These are phyloP conservation scores for Mytilinidion resinicola DNA, from an alignment of 495 filamentous ascomycete genomes.

Conservation along the genomic window DNA sequence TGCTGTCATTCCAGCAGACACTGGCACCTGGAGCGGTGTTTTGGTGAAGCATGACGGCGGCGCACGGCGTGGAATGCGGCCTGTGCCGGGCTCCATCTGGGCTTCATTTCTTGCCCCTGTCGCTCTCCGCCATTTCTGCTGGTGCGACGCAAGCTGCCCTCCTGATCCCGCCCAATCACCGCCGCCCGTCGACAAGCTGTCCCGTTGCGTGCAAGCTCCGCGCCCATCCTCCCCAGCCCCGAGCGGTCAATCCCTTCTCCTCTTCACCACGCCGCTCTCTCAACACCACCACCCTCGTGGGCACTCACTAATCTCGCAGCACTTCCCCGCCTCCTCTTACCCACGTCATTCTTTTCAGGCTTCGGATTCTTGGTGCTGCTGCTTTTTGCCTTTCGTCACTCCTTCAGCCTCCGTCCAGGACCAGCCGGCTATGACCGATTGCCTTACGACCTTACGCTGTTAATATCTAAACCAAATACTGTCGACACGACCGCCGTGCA, in stretches of 20 bases:
- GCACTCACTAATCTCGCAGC: constrained; percentile 1
- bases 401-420: constrained; percentile 2
- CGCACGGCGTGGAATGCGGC: not conserved
- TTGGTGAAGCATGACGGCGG: not conserved
- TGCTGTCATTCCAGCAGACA: no score
- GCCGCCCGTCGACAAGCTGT: not conserved
- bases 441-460: constrained; percentile 26
- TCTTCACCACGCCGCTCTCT: not conserved
- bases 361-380: not conserved
- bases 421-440: constrained; percentile 11
- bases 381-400: constrained; percentile 3
- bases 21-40: no score
- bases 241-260: not conserved
- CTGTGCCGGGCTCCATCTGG: not conserved
- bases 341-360: constrained; percentile 8
- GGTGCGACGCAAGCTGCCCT: not conserved
- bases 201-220: no score
- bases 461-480: constrained; percentile 22
- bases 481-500: not conserved
- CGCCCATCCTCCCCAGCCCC: no score
- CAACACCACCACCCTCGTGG: constrained; percentile 4
- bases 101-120: constrained; percentile 1
- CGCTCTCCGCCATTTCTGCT: not conserved
- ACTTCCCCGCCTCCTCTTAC: not conserved
- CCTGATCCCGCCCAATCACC: not conserved